A percentile compares a stretch with the other conserved stretches of the same genome.
Conservation (phyloP, 2,329 filamentous ascomycete genomes). For the Teratosphaeria pseudoeucalypti region DNA sequence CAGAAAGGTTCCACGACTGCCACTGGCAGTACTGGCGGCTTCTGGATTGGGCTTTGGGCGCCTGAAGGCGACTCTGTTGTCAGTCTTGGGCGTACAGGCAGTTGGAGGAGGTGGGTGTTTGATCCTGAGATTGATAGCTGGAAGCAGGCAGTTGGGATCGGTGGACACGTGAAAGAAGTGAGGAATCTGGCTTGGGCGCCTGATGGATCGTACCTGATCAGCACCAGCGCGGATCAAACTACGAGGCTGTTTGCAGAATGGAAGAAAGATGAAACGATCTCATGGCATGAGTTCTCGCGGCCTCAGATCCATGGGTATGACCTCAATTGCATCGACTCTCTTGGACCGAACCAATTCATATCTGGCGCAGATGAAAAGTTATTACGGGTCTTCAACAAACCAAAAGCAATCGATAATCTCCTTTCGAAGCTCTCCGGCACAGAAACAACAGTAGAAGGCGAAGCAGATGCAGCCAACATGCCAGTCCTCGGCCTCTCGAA, state of each 20-base stretch:
- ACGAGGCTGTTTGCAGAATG: constrained; percentile 78
- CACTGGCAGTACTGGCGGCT: constrained; percentile 88
- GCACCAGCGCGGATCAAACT: constrained; percentile 85
- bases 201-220: constrained; percentile 73
- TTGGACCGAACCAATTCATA: constrained; percentile 68
- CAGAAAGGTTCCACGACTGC: constrained; percentile 95
- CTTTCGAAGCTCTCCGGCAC: constrained; percentile 16
- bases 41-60: constrained; percentile 93
- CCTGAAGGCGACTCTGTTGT: constrained; percentile 64
- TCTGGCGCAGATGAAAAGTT: constrained; percentile 96
- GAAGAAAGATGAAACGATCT: constrained; percentile 39
- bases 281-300: constrained; percentile 92
- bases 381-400: constrained; percentile 88
- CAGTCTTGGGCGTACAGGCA: constrained; percentile 80
- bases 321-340: constrained; percentile 79
- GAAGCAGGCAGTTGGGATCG: constrained; percentile 65
- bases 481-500: constrained; percentile 92
- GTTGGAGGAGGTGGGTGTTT: constrained; percentile 79
- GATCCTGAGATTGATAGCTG: constrained; percentile 54
- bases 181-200: constrained; percentile 77
- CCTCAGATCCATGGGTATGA: constrained; percentile 98
- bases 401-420: constrained; percentile 68
- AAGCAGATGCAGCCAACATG: constrained; percentile 87
- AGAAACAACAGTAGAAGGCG: constrained; percentile 9
- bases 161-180: constrained; percentile 74